Conservation (phyloP, 345 rosid species). For the Citrus inodora region DNA sequence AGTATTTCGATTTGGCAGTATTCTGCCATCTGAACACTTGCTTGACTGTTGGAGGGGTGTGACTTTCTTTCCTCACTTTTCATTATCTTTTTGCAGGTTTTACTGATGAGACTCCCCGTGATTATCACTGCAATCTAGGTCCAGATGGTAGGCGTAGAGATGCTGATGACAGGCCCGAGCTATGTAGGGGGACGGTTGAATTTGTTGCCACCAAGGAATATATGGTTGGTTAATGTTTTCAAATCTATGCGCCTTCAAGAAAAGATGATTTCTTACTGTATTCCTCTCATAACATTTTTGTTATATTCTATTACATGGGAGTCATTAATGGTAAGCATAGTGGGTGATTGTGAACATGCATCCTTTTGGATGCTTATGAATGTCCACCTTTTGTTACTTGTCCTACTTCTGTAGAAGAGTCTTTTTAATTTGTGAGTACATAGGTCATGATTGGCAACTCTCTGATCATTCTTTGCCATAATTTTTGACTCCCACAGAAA, state of each 20-base stretch:
- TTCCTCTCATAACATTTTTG: not conserved
- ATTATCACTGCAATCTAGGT: constrained; percentile 65
- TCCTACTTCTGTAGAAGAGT: not conserved
- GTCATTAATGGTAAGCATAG: not conserved
- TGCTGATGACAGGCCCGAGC: constrained; percentile 70
- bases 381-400: not conserved
- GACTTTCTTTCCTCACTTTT: not conserved
- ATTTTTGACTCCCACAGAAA: not conserved
- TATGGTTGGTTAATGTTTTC: constrained; percentile 54
- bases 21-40: not conserved
- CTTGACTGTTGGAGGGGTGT: constrained; percentile 4
- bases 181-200: constrained; percentile 67
- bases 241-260: not conserved
- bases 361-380: not conserved
- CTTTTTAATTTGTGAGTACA: not conserved
- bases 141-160: constrained; percentile 74
- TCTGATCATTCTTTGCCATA: not conserved
- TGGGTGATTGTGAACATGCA: not conserved
- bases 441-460: not conserved
- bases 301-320: not conserved
- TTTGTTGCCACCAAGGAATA: constrained; percentile 92
- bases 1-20: not conserved
- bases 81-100: constrained; percentile 37
- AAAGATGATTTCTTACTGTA: not conserved
- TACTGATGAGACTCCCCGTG: constrained; percentile 58